phyloP scores from a whole-genome alignment of 2,329 filamentous ascomycete genomes.

The Trichoderma breve region DNA sequence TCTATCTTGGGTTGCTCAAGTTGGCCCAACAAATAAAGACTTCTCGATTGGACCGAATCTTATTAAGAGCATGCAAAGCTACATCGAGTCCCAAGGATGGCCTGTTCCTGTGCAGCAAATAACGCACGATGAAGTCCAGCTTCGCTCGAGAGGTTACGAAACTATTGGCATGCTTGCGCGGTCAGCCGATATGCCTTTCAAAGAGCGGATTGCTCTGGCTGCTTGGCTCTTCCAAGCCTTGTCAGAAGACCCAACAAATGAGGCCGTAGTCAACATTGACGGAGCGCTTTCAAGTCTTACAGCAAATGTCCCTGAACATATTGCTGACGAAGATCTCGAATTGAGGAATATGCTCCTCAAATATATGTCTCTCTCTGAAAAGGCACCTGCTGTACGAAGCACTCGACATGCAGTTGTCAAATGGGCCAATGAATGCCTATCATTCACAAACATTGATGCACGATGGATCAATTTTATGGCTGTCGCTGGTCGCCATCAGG shows the following conservation, averaged over 20 bases:
- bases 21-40: slow-evolving; percentile 57
- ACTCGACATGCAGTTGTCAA: slow-evolving; percentile 80
- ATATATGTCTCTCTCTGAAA: slow-evolving; percentile 60
- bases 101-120: slow-evolving; percentile 62
- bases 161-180: slow-evolving; percentile 80
- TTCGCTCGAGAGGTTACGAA: slow-evolving; percentile 84
- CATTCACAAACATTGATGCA: slow-evolving; percentile 73
- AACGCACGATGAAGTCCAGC: slow-evolving; percentile 58
- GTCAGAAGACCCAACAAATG: slow-evolving; percentile 71
- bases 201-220: slow-evolving; percentile 54
- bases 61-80: slow-evolving; percentile 66
- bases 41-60: slow-evolving; percentile 68
- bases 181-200: slow-evolving; percentile 56
- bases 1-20: slow-evolving; percentile 79
- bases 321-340: slow-evolving; percentile 29
- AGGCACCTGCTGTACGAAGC: slow-evolving; percentile 59
- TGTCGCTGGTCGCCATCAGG: slow-evolving; percentile 61
- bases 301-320: slow-evolving; percentile 41
- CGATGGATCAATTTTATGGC: slow-evolving; percentile 89
- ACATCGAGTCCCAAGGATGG: slow-evolving; percentile 81
- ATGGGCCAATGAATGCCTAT: slow-evolving; percentile 85
- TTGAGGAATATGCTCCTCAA: slow-evolving; percentile 60
- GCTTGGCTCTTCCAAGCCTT: slow-evolving; percentile 82
- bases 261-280: slow-evolving; percentile 83
- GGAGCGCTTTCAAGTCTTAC: slow-evolving; percentile 77